Percentiles rank a stretch among this genome's conserved stretches.
phyloP scores from a whole-genome alignment of 257 asterid species.

The Nicotiana tomentosiformis region DNA sequence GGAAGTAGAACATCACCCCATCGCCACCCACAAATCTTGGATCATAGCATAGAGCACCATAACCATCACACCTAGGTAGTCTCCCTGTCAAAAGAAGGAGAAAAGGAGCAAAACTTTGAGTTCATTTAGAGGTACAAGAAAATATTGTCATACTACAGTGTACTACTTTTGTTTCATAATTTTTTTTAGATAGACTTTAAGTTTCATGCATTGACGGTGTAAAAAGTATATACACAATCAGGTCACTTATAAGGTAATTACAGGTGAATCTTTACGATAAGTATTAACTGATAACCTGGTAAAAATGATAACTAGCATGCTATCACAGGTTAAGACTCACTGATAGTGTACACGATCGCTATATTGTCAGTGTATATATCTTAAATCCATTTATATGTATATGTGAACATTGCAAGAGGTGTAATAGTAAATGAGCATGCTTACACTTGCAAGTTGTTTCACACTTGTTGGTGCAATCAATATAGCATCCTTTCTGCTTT shows the following conservation, averaged over 20 bases:
- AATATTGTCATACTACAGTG: neutral
- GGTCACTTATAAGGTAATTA: neutral
- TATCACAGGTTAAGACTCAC: neutral
- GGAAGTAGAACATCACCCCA: conserved; percentile 83
- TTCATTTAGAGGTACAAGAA: neutral
- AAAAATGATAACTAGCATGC: neutral
- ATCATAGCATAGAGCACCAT: conserved; percentile 60
- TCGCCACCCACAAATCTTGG: conserved; percentile 81
- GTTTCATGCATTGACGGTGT: neutral
- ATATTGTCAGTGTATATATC: neutral
- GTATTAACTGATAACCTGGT: neutral
- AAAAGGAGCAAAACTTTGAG: neutral
- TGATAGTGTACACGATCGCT: neutral
- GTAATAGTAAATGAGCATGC: neutral
- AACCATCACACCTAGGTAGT: conserved; percentile 56
- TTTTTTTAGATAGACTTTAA: neutral
- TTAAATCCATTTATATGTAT: neutral
- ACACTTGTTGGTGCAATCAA: conserved; percentile 60
- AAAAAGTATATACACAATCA: neutral
- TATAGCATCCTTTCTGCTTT: conserved; percentile 52
- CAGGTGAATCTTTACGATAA: too few relatives aligned
- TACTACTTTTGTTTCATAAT: neutral
- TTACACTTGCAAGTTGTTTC: conserved; percentile 65
- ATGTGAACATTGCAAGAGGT: too few relatives aligned
- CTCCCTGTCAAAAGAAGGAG: conserved; percentile 38